These are phyloP conservation scores for Macroventuria anomochaeta DNA, from an alignment of 2,329 filamentous ascomycete genomes.

Conservation along the genomic window DNA sequence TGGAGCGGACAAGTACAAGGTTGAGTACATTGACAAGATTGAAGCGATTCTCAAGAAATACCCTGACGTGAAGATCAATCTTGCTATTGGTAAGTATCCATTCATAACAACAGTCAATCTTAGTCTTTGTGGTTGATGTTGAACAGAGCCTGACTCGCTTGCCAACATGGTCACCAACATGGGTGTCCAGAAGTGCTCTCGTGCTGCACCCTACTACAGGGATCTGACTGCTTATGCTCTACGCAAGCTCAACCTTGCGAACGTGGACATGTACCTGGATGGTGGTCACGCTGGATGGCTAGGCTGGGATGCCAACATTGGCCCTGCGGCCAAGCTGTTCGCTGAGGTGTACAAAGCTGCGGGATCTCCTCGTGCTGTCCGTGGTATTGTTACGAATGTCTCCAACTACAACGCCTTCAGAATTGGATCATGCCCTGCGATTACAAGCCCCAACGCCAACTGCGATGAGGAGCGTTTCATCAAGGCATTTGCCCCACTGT, in stretches of 20 bases:
- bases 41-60: slow-evolving; percentile 60
- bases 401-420: slow-evolving; percentile 66
- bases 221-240: slow-evolving; percentile 64
- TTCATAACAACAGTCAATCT: background rate
- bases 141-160: slow-evolving; percentile 63
- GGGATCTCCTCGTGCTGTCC: slow-evolving; percentile 55
- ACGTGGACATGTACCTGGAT: slow-evolving; percentile 69
- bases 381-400: slow-evolving; percentile 64
- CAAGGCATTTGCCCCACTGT: slow-evolving; percentile 59
- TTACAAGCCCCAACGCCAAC: slow-evolving; percentile 55
- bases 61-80: slow-evolving; percentile 59
- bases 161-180: slow-evolving; percentile 69
- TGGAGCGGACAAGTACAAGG: slow-evolving; percentile 58
- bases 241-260: slow-evolving; percentile 63
- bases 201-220: slow-evolving; percentile 62
- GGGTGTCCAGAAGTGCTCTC: slow-evolving; percentile 60
- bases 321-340: slow-evolving; percentile 58
- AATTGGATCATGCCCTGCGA: slow-evolving; percentile 53
- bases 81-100: slow-evolving; percentile 53
- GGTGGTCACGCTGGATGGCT: slow-evolving; percentile 70
- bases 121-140: background rate
- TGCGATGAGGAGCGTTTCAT: slow-evolving; percentile 63
- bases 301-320: slow-evolving; percentile 67
- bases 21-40: slow-evolving; percentile 61
- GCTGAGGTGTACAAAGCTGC: slow-evolving; percentile 57